Conservation (phyloP, 352 stramenopile species). For the Globisporangium abappressorium region DNA sequence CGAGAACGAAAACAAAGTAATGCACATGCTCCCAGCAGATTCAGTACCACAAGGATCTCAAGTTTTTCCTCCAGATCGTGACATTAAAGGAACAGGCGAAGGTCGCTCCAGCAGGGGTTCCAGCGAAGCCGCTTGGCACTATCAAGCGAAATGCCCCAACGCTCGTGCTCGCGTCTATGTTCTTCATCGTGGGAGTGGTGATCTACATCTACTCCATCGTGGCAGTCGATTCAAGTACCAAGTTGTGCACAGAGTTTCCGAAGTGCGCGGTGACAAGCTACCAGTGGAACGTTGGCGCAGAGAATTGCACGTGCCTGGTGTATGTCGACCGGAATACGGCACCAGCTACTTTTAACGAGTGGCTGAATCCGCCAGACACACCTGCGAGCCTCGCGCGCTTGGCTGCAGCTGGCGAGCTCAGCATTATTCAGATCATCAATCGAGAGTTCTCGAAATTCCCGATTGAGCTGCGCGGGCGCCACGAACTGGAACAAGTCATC, state of each 20-base stretch:
- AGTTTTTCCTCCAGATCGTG: too few relatives aligned
- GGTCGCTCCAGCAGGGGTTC: background rate
- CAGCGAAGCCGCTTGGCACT: background rate
- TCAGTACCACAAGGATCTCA: background rate
- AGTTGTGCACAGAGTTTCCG: constrained; percentile 3
- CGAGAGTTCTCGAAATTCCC: constrained; percentile 15
- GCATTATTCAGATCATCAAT: constrained; percentile 29
- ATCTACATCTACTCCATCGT: constrained; percentile 22
- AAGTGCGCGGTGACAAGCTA: constrained; percentile 23
- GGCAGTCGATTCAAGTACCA: constrained; percentile 1
- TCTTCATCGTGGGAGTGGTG: constrained; percentile 6
- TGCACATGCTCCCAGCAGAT: background rate
- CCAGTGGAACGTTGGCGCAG: constrained; percentile 20
- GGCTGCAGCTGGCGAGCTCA: constrained; percentile 15
- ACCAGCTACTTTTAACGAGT: constrained; percentile 14
- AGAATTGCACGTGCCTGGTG: constrained; percentile 24
- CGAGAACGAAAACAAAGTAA: too few relatives aligned
- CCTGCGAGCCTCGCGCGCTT: constrained; percentile 11
- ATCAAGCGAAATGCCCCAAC: background rate
- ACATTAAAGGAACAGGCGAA: background rate
- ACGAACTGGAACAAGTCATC: constrained; percentile 19
- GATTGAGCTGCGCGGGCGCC: constrained; percentile 15
- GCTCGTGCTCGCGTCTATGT: constrained; percentile 1
- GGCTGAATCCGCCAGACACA: constrained; percentile 15
- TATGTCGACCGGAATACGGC: constrained; percentile 19